These are phyloP conservation scores for Astathelohania contejeani DNA, from an alignment of 371 early-diverging fungal species.

Conservation along the genomic window DNA sequence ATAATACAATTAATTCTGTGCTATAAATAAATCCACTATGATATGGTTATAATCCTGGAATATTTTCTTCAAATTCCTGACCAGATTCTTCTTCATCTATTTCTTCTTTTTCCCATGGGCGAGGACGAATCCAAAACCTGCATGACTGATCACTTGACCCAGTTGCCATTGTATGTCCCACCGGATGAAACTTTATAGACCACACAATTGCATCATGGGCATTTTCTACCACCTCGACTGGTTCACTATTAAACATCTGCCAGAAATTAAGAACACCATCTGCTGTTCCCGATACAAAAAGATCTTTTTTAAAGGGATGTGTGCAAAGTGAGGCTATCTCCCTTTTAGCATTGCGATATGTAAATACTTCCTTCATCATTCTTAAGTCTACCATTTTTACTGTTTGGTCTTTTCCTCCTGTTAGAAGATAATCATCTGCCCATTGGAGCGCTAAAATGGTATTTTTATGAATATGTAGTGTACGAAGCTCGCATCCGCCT, in stretches of 20 bases:
- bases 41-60: no score
- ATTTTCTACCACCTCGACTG: conserved; percentile 61
- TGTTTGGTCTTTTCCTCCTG: conserved; percentile 80
- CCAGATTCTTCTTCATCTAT: no score
- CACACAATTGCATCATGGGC: conserved; percentile 89
- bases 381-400: conserved; percentile 84
- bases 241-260: conserved; percentile 57
- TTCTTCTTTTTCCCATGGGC: no score
- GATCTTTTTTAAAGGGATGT: conserved; percentile 78
- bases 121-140: conserved; percentile 92
- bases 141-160: conserved; percentile 91
- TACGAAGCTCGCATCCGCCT: conserved; percentile 65
- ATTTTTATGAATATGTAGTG: conserved; percentile 86
- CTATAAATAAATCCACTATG: no score
- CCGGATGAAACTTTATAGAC: conserved; percentile 94
- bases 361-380: conserved; percentile 74
- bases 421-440: conserved; percentile 87
- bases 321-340: conserved; percentile 65
- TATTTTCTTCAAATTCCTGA: no score
- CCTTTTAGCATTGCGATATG: conserved; percentile 73
- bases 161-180: conserved; percentile 83
- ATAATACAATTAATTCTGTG: no score
- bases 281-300: conserved; percentile 78
- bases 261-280: conserved; percentile 81
- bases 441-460: conserved; percentile 73